A percentile compares a stretch with the other conserved stretches of the same genome.
phyloP scores from a whole-genome alignment of 1,284 basidiomycete genomes.

The Mycosarcoma maydis region DNA sequence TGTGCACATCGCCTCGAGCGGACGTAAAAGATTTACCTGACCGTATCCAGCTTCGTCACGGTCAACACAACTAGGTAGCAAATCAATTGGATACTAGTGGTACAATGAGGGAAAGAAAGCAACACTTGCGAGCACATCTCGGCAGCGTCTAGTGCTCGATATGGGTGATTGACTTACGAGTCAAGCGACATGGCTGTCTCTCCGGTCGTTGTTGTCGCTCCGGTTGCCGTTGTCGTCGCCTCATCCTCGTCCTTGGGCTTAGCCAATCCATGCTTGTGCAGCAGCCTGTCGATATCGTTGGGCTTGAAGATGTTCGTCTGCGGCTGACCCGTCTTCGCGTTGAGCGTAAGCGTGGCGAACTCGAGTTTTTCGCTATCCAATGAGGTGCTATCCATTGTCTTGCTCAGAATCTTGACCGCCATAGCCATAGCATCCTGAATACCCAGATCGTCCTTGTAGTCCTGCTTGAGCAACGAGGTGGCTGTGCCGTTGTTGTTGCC shows the following conservation, averaged over 20 bases:
- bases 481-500: slow-evolving; percentile 96
- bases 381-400: slow-evolving; percentile 99
- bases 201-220: slow-evolving; percentile 1
- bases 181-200: slow-evolving; percentile 57
- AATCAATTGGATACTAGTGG: slow-evolving; percentile 11
- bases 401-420: slow-evolving; percentile 94
- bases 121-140: too few relatives aligned
- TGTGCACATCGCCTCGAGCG: too few relatives aligned
- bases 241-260: slow-evolving; percentile 78
- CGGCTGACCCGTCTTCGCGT: slow-evolving; percentile 79
- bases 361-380: slow-evolving; percentile 78
- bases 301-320: slow-evolving; percentile 92
- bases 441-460: slow-evolving; percentile 92
- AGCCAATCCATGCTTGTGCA: slow-evolving; percentile 83
- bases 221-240: slow-evolving; percentile 14
- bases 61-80: too few relatives aligned
- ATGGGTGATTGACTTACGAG: slow-evolving; percentile 29
- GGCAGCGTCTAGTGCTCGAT: too few relatives aligned
- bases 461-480: slow-evolving; percentile 93
- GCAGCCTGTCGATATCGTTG: slow-evolving; percentile 84
- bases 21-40: too few relatives aligned
- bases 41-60: too few relatives aligned
- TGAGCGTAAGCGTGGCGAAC: slow-evolving; percentile 90
- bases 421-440: slow-evolving; percentile 79
- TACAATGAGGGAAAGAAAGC: slow-evolving; percentile 9